These are phyloP conservation scores for Cyanidiococcus yangmingshanensis DNA, from an alignment of 23 red algal species.

Conservation along the genomic window DNA sequence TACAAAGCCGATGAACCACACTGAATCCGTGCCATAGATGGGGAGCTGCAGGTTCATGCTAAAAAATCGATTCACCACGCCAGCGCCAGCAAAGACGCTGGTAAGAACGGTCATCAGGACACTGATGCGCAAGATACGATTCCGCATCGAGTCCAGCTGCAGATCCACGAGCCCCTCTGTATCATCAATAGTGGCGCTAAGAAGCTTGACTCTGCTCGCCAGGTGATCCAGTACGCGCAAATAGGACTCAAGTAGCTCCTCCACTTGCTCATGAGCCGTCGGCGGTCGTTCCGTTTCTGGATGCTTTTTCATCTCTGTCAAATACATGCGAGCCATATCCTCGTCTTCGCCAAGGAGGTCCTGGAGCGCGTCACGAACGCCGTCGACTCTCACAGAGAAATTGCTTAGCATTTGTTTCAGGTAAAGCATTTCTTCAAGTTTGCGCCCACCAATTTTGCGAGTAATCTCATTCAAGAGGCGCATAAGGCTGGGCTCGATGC, in stretches of 20 bases:
- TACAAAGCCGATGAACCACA: background rate
- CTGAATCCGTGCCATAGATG: background rate
- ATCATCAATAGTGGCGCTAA: constrained; percentile 68
- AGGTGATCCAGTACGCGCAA: constrained; percentile 70
- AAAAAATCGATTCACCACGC: constrained; percentile 56
- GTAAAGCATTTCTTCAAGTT: constrained; percentile 56
- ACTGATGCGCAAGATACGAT: constrained; percentile 64
- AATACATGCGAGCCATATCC: constrained; percentile 86
- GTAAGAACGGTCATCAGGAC: constrained; percentile 59
- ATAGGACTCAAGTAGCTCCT: constrained; percentile 78
- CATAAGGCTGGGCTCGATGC: constrained; percentile 41
- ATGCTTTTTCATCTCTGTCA: constrained; percentile 52
- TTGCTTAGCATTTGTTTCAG: constrained; percentile 62
- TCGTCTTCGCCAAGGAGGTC: constrained; percentile 76
- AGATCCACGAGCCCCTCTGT: constrained; percentile 71
- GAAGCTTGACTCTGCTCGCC: constrained; percentile 30
- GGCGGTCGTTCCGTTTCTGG: constrained; percentile 35
- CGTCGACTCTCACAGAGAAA: constrained; percentile 35
- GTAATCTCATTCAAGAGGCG: constrained; percentile 33
- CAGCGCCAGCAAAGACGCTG: constrained; percentile 44
- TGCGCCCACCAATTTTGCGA: constrained; percentile 24
- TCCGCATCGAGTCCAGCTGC: constrained; percentile 80
- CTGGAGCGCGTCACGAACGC: constrained; percentile 51
- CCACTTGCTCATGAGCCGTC: constrained; percentile 63
- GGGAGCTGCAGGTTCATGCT: constrained; percentile 88